Base-by-base conservation (phyloP, 768 basidiomycete genomes). In the Mycena kentingensis region DNA sequence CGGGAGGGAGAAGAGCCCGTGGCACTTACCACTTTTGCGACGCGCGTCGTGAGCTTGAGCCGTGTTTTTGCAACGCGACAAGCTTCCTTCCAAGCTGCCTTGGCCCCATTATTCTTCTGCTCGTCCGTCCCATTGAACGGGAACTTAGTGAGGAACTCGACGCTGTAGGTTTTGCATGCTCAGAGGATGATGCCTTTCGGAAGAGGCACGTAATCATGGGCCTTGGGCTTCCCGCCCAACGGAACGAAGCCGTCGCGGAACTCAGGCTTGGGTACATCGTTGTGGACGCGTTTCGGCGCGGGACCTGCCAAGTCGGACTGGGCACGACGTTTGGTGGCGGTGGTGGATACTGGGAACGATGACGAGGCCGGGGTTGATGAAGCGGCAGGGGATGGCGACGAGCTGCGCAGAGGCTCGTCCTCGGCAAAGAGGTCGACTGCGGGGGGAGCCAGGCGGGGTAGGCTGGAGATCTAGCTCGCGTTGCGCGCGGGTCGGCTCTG, bases 11-110 rank as follows among this genome's bases (percentile, higher is more conserved):
- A 38, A 12, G 12, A 3, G 5, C 41, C 1, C n/a, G n/a, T n/a
- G n/a, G n/a, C 36, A 49, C 53, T 6, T 26, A 54, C 53, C 1
- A 54, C 31, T 19, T 45, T 49, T 4, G 16, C 10, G 24, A 54
- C 45, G 22, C 42, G 39, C 13, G 21, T 24, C 3, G 34, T 43
- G 32, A 49, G 34, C 2, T 18, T 5, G 12, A 29, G 26, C 0
- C 27, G 42, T 19, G 44, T 41, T 5, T 15, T 13, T 3, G 34
- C 41, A 3, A 24, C 34, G 4, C 35, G 39, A 18, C 53, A 36
- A 0, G 42, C 41, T 1, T 16, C 35, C 8, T 24, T 29, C 22
- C 21, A 49, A 2, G 15, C 11, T 27, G 42, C 32, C 4, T 27
- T 19, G 5, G 22, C 47, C 53, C 25, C 36, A n/a, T n/a, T n/a